phyloP scores from a whole-genome alignment of 2,329 filamentous ascomycete genomes.

The Xylariaceae sp. region DNA sequence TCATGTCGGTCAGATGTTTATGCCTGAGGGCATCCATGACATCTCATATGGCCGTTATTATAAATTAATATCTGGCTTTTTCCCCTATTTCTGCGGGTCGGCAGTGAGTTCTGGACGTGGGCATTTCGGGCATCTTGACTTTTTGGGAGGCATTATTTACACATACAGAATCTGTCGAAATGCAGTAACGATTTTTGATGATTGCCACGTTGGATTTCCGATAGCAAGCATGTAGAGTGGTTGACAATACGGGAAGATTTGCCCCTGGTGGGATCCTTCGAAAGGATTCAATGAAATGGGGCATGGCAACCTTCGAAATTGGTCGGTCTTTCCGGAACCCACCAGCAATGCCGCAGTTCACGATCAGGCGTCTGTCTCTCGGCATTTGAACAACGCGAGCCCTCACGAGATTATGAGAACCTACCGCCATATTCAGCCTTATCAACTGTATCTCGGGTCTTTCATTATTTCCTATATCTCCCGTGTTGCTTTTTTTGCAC shows the following conservation, averaged over 20 bases:
- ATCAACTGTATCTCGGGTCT: slow-evolving; percentile 6
- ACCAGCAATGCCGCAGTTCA: not conserved
- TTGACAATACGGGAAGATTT: not conserved
- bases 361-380: not conserved
- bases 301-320: too few species aligned
- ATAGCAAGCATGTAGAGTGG: slow-evolving; percentile 5
- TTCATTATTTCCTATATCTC: slow-evolving; percentile 6
- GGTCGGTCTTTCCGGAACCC: too few species aligned
- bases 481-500: slow-evolving; percentile 2
- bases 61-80: slow-evolving; percentile 17
- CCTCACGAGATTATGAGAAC: slow-evolving; percentile 14
- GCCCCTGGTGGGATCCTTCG: not conserved
- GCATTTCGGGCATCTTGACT: slow-evolving; percentile 11
- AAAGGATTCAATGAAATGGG: not conserved
- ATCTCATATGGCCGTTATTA: slow-evolving; percentile 6
- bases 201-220: slow-evolving; percentile 13
- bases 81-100: slow-evolving; percentile 15
- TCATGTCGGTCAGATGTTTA: slow-evolving; percentile 14
- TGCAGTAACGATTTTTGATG: slow-evolving; percentile 32
- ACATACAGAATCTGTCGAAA: slow-evolving; percentile 22
- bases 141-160: slow-evolving; percentile 1
- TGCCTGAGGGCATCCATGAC: slow-evolving; percentile 3
- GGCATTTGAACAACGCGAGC: slow-evolving; percentile 4
- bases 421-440: slow-evolving; percentile 5
- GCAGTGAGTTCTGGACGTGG: slow-evolving; percentile 14